Evolutionary conservation across 2,329 filamentous ascomycete genomes (phyloP).

Genomic region (Fusarium succisae): DNA sequence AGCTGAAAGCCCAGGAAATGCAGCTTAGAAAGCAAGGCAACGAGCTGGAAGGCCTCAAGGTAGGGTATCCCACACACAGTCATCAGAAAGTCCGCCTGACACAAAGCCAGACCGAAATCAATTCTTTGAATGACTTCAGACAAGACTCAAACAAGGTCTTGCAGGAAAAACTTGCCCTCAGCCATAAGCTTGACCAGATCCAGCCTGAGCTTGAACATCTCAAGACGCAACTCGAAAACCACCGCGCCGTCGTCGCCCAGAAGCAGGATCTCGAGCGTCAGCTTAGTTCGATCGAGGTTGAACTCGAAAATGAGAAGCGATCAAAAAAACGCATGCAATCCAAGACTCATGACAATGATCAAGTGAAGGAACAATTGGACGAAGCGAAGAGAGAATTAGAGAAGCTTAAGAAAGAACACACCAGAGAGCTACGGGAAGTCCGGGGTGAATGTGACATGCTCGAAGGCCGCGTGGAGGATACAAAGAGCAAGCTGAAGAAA

Average conservation of each 20-base stretch:
- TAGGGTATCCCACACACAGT: slow-evolving; percentile 38
- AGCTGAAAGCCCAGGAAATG: slow-evolving; percentile 56
- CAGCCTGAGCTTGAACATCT: slow-evolving; percentile 67
- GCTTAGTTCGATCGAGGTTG: slow-evolving; percentile 78
- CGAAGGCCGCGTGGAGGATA: slow-evolving; percentile 70
- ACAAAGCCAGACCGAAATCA: slow-evolving; percentile 70
- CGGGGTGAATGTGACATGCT: slow-evolving; percentile 71
- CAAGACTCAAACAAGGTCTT: slow-evolving; percentile 77
- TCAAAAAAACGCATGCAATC: slow-evolving; percentile 46
- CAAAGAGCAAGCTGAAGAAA: slow-evolving; percentile 72
- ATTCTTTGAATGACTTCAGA: slow-evolving; percentile 71
- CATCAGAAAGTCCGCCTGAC: neutral
- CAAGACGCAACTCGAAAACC: slow-evolving; percentile 62
- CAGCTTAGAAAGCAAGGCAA: slow-evolving; percentile 59
- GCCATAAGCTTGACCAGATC: slow-evolving; percentile 61
- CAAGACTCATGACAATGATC: slow-evolving; percentile 51
- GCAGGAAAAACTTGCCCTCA: slow-evolving; percentile 64
- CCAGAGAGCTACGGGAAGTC: slow-evolving; percentile 67
- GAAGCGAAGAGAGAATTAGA: slow-evolving; percentile 56
- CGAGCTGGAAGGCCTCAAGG: slow-evolving; percentile 59
- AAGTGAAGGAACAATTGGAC: slow-evolving; percentile 51
- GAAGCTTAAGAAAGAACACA: slow-evolving; percentile 55
- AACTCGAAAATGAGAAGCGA: slow-evolving; percentile 79
- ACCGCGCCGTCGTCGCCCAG: slow-evolving; percentile 77
- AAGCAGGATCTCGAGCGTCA: slow-evolving; percentile 84